Evolutionary conservation across 2,329 filamentous ascomycete species (phyloP), one percentile per base, ranked within the genome.

Genomic region (Nannizziopsis barbatae): DNA sequence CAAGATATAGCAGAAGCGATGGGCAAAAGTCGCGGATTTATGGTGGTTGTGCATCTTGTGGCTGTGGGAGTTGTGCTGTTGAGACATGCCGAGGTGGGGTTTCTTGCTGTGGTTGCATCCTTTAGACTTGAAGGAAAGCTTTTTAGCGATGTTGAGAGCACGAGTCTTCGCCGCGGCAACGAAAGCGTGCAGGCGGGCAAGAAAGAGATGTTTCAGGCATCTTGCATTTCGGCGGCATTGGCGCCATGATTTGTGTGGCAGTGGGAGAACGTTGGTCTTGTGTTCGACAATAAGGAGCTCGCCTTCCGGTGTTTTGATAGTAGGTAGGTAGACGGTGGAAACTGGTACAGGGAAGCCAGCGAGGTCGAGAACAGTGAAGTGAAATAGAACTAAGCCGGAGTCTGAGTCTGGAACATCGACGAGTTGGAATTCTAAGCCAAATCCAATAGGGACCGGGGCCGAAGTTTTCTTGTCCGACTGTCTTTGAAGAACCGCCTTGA

Each of bases 321-420:
- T 56, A 31, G 61, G 62, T 38, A 72, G 60, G 27, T 62, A 60
- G 37, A 71, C 57, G 11, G 69, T 69, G 49, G 70, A 65, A n/a
- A 70, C 59, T 14, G 68, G 66, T 8, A 70, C 67, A 1, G 70
- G 69, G 42, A 64, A 60, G 22, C 62, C 58, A 37, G 66, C 64
- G 14, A 72, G 56, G 47, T 69, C 68, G 22, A 72, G 61, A 32
- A 71, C 61, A n/a, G 69, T 71, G 56, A 72, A 69, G 35, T 67
- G 63, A 50, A 71, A 55, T 9, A 62, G 58, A 1, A 66, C 53
- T 18, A 71, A 53, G 7, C 66, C 62, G 38, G 60, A 55, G 6
- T 55, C 60, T 8, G 59, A 54, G n/a, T 60, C 61, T 12, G 62
- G 44, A 2, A 53, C 44, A 10, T 57, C 52, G 15, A 58, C 52